Evolutionary conservation across 192 early-diverging fungal species (phyloP), one percentile per base, ranked within the genome.

Genomic region (Funneliformis mosseae): DNA sequence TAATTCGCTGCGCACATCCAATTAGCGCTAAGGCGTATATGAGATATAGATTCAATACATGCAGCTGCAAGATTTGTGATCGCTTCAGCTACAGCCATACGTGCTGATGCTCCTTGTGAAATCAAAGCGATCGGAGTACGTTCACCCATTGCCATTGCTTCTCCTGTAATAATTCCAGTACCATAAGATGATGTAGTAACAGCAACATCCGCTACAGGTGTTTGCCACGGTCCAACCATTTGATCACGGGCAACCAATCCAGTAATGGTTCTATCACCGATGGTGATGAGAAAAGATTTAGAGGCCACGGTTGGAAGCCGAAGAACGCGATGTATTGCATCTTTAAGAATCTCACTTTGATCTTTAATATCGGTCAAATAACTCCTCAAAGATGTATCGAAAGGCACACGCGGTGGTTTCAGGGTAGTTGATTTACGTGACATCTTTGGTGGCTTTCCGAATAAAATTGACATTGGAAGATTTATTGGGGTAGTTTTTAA

Each of bases 101-200:
- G 93, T 21, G 97, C 93, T 7, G 96, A 95, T 1, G 97, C 97
- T 11, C 92, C 97, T 3, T 92, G 89, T 43, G 92, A 92, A 6
- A 98, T 81, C 14, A 97, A 83, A 0, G 98, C 96, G 67, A 97
- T 79, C 45, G 96, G 91, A 5, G 96, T 93, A 68, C 97, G 92
- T 88, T 99, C 98, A 68, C 98, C 98, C 92, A 98, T 94, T 12
- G 97, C 95, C 96, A 99, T 99, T 14, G 97, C 97, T 85, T 98
- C 94, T 79, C 97, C 98, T 1, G 90, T 91, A 28, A 88, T 86
- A 61, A 91, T 84, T 71, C 92, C 92, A 76, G 87, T 81, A 61
- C 90, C 90, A 83, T 94, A 92, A 18, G 92, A 91, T 4, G 96
- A 90, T n/a, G 88, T 87, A n/a, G 92, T 95, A 12, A 99, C 95